Conservation (phyloP, 2,329 filamentous ascomycete species). For the Microcera coccophila region DNA sequence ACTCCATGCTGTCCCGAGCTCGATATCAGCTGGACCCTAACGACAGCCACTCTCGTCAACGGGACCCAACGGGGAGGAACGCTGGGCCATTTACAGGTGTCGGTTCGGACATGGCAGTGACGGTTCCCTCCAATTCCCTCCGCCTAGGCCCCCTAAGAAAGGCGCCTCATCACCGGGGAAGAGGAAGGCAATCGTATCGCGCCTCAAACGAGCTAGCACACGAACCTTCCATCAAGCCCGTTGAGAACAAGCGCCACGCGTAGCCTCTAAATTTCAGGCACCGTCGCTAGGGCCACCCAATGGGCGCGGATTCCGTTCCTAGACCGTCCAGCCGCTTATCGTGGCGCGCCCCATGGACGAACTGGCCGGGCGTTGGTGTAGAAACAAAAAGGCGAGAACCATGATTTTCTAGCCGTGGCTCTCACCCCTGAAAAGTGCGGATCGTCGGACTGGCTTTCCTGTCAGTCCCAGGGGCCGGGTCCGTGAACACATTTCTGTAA, state of each 20-base stretch:
- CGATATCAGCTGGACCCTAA: slow-evolving; percentile 1
- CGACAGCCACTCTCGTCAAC: not conserved
- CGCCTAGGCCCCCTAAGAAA: not conserved
- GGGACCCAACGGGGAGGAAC: not conserved
- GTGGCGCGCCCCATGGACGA: slow-evolving; percentile 14
- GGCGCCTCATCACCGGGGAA: not conserved
- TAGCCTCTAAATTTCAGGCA: slow-evolving; percentile 24
- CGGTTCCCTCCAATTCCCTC: too few relatives aligned
- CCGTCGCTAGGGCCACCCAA: slow-evolving; percentile 18
- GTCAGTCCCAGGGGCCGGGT: slow-evolving; percentile 2
- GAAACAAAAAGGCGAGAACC: slow-evolving; percentile 10
- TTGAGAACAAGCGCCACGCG: slow-evolving; percentile 6
- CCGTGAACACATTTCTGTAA: slow-evolving; percentile 4
- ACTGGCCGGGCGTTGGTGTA: slow-evolving; percentile 6
- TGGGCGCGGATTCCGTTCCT: slow-evolving; percentile 18
- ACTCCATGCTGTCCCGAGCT: not conserved
- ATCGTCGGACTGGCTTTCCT: not conserved
- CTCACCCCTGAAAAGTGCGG: not conserved
- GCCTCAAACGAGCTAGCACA: not conserved
- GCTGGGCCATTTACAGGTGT: not conserved
- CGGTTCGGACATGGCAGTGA: too few relatives aligned
- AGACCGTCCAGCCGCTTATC: slow-evolving; percentile 17
- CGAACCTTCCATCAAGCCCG: not conserved
- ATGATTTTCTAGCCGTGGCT: slow-evolving; percentile 10
- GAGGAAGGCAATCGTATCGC: not conserved